Conservation (phyloP, 2,329 filamentous ascomycete genomes). For the Alternaria consortialis region DNA sequence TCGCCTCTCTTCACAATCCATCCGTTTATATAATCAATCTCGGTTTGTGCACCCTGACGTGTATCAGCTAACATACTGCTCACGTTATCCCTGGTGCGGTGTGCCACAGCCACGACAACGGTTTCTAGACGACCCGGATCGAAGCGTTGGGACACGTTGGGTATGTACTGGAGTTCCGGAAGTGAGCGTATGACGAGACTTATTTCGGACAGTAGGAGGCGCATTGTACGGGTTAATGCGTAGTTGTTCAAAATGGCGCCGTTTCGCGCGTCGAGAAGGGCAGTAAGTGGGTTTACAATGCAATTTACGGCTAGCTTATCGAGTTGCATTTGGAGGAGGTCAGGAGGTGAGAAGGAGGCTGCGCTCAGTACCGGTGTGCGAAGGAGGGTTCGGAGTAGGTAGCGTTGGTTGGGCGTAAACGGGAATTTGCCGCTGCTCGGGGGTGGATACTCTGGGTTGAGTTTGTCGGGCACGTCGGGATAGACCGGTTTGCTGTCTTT, state of each 20-base stretch:
- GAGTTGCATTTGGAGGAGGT: conserved; percentile 77
- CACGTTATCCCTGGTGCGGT: conserved; percentile 64
- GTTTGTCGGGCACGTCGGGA: conserved; percentile 19
- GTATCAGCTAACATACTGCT: conserved; percentile 76
- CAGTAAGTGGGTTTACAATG: conserved; percentile 82
- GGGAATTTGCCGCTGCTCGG: conserved; percentile 30
- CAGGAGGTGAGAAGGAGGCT: conserved; percentile 64
- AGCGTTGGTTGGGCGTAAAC: conserved; percentile 60
- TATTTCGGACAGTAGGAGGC: conserved; percentile 78
- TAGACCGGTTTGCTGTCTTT: conserved; percentile 9
- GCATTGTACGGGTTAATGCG: conserved; percentile 71
- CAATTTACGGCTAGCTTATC: conserved; percentile 79
- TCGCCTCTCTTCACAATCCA: conserved; percentile 81
- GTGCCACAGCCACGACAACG: conserved; percentile 64
- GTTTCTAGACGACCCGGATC: conserved; percentile 68
- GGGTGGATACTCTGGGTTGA: conserved; percentile 26
- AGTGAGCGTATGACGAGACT: conserved; percentile 74
- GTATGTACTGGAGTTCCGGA: conserved; percentile 74
- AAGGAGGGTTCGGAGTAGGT: conserved; percentile 71
- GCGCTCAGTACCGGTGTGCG: conserved; percentile 70
- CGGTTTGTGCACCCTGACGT: conserved; percentile 67
- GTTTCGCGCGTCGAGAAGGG: conserved; percentile 79
- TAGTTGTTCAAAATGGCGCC: conserved; percentile 74
- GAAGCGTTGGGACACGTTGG: conserved; percentile 68
- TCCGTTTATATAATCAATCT: conserved; percentile 87